phyloP scores from a whole-genome alignment of 768 basidiomycete genomes.

The Lactarius hatsudake region DNA sequence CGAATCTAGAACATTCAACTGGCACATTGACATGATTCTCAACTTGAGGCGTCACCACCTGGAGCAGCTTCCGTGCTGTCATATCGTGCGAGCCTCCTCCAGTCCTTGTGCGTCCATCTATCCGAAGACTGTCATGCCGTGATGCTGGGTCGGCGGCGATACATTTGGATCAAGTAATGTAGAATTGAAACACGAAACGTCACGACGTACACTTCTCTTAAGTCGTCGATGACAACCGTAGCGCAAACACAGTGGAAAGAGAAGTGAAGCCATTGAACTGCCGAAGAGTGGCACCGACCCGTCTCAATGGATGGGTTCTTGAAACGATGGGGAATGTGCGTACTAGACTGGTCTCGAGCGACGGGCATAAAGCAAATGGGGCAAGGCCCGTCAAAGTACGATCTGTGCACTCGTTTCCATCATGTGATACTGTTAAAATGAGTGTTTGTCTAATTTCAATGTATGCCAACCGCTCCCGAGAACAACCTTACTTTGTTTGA shows the following conservation, averaged over 20 bases:
- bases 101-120: slow-evolving; percentile 13
- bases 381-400: not conserved
- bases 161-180: slow-evolving; percentile 3
- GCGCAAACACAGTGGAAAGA: slow-evolving; percentile 13
- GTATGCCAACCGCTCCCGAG: not conserved
- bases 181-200: slow-evolving; percentile 20
- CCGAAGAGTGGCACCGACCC: slow-evolving; percentile 22
- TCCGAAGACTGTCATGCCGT: slow-evolving; percentile 20
- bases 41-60: slow-evolving; percentile 14
- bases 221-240: slow-evolving; percentile 19
- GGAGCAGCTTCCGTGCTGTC: slow-evolving; percentile 18
- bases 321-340: slow-evolving; percentile 15
- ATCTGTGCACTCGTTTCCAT: not conserved
- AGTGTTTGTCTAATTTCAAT: slow-evolving; percentile 9
- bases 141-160: slow-evolving; percentile 13
- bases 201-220: slow-evolving; percentile 10
- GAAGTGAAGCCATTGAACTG: slow-evolving; percentile 8
- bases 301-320: slow-evolving; percentile 7
- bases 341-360: slow-evolving; percentile 5
- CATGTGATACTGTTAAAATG: slow-evolving; percentile 8
- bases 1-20: slow-evolving; percentile 11
- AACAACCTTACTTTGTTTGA: slow-evolving; percentile 5
- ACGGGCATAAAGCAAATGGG: slow-evolving; percentile 10
- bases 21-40: slow-evolving; percentile 19
- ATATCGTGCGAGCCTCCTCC: slow-evolving; percentile 11